A percentile compares a stretch with the other conserved stretches of the same genome.
phyloP scores from a whole-genome alignment of 176 grass and related monocot genomes.

The Pharus latifolius region DNA sequence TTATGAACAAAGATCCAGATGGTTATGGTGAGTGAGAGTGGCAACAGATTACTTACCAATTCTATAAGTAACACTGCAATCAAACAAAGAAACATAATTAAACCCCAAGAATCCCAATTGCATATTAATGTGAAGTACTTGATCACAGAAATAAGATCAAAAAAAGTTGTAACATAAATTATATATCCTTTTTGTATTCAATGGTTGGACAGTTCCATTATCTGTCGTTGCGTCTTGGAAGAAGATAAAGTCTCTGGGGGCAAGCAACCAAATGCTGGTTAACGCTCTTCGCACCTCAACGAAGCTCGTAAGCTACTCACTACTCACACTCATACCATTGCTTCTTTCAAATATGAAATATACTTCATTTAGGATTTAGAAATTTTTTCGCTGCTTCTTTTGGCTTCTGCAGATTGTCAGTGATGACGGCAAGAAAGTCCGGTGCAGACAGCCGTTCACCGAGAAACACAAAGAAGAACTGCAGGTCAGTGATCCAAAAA shows the following conservation, averaged over 20 bases:
- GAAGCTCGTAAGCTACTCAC: constrained; percentile 37
- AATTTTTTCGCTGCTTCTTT: not conserved
- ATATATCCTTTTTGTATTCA: not conserved
- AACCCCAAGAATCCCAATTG: not conserved
- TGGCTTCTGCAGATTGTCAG: constrained; percentile 41
- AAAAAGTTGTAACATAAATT: too few species aligned
- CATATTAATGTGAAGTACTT: too few species aligned
- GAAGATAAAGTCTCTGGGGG: constrained; percentile 65
- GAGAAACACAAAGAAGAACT: constrained; percentile 74
- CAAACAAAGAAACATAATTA: not conserved
- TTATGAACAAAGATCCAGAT: constrained; percentile 74
- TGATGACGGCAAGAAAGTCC: constrained; percentile 67
- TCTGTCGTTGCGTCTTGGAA: constrained; percentile 80
- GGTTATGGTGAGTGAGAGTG: constrained; percentile 48
- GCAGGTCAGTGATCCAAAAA: constrained; percentile 13
- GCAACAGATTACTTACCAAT: not conserved
- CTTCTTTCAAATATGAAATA: not conserved
- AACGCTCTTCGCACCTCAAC: constrained; percentile 74
- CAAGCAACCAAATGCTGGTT: constrained; percentile 55
- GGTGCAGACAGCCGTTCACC: constrained; percentile 49
- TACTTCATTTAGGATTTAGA: not conserved
- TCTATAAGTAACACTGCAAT: not conserved
- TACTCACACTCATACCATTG: not conserved
- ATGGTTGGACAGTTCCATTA: constrained; percentile 36
- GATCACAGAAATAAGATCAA: too few species aligned